Conservation (phyloP, 192 early-diverging fungal genomes). For the Podila epicladia region DNA sequence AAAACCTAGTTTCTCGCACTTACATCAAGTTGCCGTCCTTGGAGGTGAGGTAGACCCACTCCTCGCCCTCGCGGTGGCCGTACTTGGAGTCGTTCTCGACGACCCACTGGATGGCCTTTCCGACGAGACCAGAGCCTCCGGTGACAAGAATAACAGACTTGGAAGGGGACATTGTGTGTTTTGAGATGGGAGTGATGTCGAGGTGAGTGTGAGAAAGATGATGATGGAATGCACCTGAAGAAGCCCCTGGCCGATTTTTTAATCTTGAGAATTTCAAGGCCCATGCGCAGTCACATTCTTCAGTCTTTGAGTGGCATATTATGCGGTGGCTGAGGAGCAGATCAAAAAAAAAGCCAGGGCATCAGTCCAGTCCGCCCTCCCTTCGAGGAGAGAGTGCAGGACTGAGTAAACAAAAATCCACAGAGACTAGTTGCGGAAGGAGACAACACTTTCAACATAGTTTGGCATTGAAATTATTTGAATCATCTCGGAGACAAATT, state of each 20-base stretch:
- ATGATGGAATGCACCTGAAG: background rate
- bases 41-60: conserved; percentile 78
- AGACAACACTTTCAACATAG: background rate
- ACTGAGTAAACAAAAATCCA: background rate
- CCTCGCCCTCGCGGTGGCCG: conserved; percentile 68
- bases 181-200: background rate
- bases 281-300: background rate
- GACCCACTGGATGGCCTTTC: conserved; percentile 76
- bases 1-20: too few species aligned
- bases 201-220: conserved; percentile 10
- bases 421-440: background rate
- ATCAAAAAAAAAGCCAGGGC: too few species aligned
- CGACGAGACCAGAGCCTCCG: conserved; percentile 81
- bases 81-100: conserved; percentile 68
- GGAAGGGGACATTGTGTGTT: conserved; percentile 30
- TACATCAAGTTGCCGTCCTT: conserved; percentile 85
- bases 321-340: too few species aligned
- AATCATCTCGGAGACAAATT: background rate
- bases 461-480: background rate
- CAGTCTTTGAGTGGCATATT: background rate
- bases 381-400: background rate
- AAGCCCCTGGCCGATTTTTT: background rate
- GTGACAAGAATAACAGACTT: conserved; percentile 78
- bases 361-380: too few species aligned
- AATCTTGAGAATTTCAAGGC: background rate